phyloP scores from a whole-genome alignment of 129 eudicot genomes.

The Helichrysum umbraculigerum region DNA sequence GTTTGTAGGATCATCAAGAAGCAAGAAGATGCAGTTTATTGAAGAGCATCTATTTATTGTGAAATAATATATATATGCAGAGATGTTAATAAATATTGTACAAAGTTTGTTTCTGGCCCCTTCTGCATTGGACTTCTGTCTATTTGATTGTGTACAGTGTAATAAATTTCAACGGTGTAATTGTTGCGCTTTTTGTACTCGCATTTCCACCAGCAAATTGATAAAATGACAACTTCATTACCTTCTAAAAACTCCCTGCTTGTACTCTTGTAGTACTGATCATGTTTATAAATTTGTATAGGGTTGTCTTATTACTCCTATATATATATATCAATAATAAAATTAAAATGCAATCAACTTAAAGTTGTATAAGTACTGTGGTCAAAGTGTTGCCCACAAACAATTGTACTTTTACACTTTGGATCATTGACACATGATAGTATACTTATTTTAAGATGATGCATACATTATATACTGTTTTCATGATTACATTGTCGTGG shows the following conservation, averaged over 20 bases:
- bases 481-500: background rate
- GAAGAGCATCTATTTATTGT: slow-evolving; percentile 33
- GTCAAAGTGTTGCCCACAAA: background rate
- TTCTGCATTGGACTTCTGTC: slow-evolving; percentile 12
- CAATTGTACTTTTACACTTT: background rate
- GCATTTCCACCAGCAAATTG: background rate
- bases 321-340: too few relatives aligned
- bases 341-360: background rate
- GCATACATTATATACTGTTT: background rate
- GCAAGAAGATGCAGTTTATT: slow-evolving; percentile 2
- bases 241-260: background rate
- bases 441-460: too few relatives aligned
- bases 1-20: slow-evolving; percentile 29
- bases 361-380: background rate
- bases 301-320: background rate
- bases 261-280: background rate
- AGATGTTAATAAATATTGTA: slow-evolving; percentile 25
- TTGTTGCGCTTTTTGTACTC: slow-evolving; percentile 23
- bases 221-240: background rate
- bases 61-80: slow-evolving; percentile 21
- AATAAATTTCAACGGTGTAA: slow-evolving; percentile 15
- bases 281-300: background rate
- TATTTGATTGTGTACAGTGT: slow-evolving; percentile 30
- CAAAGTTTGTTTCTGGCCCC: slow-evolving; percentile 30
- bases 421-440: background rate